Conservation (phyloP, 192 early-diverging fungal species). For the Mortierella claussenii region DNA sequence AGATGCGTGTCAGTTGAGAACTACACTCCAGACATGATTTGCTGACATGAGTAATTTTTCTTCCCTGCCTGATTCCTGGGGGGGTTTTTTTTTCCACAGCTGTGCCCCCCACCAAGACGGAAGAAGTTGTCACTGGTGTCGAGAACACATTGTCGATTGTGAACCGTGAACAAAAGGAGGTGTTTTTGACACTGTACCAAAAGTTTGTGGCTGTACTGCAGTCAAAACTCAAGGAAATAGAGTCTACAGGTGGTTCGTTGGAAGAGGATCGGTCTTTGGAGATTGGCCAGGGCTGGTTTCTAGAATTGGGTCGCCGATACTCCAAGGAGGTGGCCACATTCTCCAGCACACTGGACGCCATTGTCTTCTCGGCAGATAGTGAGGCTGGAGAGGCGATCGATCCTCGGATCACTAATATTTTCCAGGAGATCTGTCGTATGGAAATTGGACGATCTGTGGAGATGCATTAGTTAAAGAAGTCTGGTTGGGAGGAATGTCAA, state of each 20-base stretch:
- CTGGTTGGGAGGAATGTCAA: too few relatives aligned
- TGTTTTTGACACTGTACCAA: conserved; percentile 78
- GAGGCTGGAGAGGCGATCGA: conserved; percentile 35
- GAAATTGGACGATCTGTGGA: conserved; percentile 51
- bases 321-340: conserved; percentile 60
- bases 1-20: conserved; percentile 1
- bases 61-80: too few relatives aligned
- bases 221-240: conserved; percentile 46
- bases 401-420: conserved; percentile 35
- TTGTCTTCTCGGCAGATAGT: conserved; percentile 57
- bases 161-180: conserved; percentile 83
- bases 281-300: conserved; percentile 63
- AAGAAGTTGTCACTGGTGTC: conserved; percentile 42
- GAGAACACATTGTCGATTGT: conserved; percentile 77
- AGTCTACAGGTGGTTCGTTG: conserved; percentile 12
- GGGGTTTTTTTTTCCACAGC: conserved; percentile 21
- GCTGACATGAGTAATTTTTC: background rate
- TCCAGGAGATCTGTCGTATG: conserved; percentile 52
- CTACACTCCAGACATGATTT: background rate
- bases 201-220: conserved; percentile 67
- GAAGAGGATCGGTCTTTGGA: conserved; percentile 40
- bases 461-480: conserved; percentile 37
- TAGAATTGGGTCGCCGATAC: conserved; percentile 69
- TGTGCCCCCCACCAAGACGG: conserved; percentile 37
- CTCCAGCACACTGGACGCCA: conserved; percentile 53